Base-by-base conservation (phyloP, 2,329 filamentous ascomycete genomes). In the Ophiostoma triangulosporum region DNA sequence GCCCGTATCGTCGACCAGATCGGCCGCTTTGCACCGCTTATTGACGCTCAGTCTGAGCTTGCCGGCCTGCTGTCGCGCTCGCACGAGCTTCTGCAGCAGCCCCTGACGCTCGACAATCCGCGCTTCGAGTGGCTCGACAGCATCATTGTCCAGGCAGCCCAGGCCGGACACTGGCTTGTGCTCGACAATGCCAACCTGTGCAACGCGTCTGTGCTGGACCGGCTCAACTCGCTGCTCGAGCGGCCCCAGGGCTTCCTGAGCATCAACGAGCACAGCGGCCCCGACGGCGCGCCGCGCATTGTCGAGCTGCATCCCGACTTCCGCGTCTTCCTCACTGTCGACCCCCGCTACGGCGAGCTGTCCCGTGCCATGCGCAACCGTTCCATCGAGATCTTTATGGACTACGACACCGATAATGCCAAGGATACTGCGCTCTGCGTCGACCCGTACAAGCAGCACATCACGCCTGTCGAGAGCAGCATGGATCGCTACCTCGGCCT, bases 151-250 rank as follows among this genome's bases (percentile, higher is more conserved):
- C 84, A 89, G 61, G 91, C 93, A 40, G 73, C 97, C 11, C 78
- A 94, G 63, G 74, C 84, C 60, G 93, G 93, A 14, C 79, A 89
- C 57, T 98, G 93, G 93, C 74, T 98, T 17, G 83, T 98, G 11
- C 80, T 98, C 22, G 93, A 98, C 68, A 96, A 98, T 67, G 93
- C 94, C 56, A 98, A 98, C 63, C 77, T 98, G 54, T 98, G 94
- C 70, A 96, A 86, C 62, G 85, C 91, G 24, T 95, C 91, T 6
- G 93, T 98, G 1, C 76, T 98, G 9, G 93, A 98, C 68, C 80
- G 94, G 57, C 72, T 98, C 51, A 98, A 98, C 66, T 97, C 93
- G 0, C 72, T 98, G 8, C 83, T 97, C 7, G 93, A 98, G 65
- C 63, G 66, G 1, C 90, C 89, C 0, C 84, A 90, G 62, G 93